phyloP scores from a whole-genome alignment of 2,329 filamentous ascomycete species.

The Aspergillus pseudoglaucus region DNA sequence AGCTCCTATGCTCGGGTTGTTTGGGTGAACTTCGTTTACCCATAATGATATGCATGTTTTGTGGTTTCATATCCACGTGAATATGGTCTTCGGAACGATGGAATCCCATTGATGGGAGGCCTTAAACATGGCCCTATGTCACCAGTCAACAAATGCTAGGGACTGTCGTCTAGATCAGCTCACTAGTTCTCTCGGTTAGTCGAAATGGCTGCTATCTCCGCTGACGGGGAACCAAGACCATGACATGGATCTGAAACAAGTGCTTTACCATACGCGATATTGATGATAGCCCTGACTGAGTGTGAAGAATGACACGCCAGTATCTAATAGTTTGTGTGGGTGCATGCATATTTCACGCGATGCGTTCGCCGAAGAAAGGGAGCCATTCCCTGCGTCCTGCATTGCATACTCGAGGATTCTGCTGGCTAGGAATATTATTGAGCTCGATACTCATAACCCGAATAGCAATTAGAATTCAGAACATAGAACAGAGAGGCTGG shows the following conservation, averaged over 20 bases:
- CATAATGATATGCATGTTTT: too few species aligned
- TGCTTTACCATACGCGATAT: background rate
- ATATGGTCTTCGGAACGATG: too few species aligned
- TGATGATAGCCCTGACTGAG: background rate
- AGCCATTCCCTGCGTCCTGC: background rate
- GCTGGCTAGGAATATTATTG: background rate
- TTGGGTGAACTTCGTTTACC: too few species aligned
- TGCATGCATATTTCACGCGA: background rate
- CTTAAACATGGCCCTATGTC: too few species aligned
- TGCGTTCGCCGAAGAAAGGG: background rate
- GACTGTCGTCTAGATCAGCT: too few species aligned
- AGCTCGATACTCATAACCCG: background rate
- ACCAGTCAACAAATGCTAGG: too few species aligned
- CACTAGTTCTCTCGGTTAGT: too few species aligned
- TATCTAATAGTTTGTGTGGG: background rate
- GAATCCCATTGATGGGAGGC: too few species aligned
- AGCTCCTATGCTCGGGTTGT: too few species aligned
- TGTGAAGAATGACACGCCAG: background rate
- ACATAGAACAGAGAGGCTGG: conserved; percentile 4
- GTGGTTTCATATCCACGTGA: too few species aligned
- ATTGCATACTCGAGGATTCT: conserved; percentile 1
- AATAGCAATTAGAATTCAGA: background rate
- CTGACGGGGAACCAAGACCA: too few species aligned
- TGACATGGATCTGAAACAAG: background rate
- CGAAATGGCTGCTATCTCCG: too few species aligned